phyloP scores from a whole-genome alignment of 129 eudicot genomes.

The Saussurea involucrata region DNA sequence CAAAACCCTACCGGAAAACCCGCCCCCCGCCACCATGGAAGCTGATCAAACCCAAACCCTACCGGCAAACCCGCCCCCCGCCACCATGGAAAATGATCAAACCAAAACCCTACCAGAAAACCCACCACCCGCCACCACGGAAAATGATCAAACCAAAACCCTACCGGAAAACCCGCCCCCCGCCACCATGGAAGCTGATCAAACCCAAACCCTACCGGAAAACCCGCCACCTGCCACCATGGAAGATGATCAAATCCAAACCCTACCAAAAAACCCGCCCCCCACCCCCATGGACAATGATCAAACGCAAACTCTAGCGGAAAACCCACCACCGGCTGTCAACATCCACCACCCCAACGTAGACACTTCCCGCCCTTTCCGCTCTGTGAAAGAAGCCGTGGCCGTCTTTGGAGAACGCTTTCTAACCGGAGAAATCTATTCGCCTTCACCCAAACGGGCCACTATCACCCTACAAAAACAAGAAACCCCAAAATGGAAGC shows the following conservation, averaged over 20 bases:
- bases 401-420: constrained; percentile 57
- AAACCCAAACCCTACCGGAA: neutral
- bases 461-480: constrained; percentile 39
- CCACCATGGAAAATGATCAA: constrained; percentile 26
- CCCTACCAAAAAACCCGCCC: constrained; percentile 1
- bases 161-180: too few relatives aligned
- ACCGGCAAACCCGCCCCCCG: constrained; percentile 1
- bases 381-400: constrained; percentile 73
- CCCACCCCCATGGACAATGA: neutral
- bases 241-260: constrained; percentile 16
- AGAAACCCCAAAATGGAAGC: constrained; percentile 39
- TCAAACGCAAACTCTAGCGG: too few relatives aligned
- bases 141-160: too few relatives aligned
- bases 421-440: constrained; percentile 27
- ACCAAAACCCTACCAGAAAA: constrained; percentile 2
- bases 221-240: constrained; percentile 10
- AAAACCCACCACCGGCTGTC: too few relatives aligned
- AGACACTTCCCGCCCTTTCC: constrained; percentile 63
- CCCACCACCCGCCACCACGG: neutral
- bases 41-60: neutral
- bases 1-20: too few relatives aligned
- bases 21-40: neutral
- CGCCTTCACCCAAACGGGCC: constrained; percentile 44
- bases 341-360: constrained; percentile 26
- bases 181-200: neutral